Conservation (phyloP, 352 stramenopile genomes). For the Phytophthora pinifolia region DNA sequence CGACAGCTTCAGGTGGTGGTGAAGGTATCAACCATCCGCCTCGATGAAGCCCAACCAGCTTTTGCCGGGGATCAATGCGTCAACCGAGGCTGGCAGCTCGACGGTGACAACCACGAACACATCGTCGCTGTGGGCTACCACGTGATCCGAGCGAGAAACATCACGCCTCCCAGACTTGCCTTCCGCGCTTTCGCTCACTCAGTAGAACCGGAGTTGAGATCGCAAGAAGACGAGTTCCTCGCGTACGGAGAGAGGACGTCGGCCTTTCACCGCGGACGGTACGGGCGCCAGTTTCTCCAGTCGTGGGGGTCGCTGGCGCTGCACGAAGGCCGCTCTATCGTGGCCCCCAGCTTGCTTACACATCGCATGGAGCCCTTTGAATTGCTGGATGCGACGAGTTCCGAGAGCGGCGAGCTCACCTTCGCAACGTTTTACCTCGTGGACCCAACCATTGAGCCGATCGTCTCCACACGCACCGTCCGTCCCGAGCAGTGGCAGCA, state of each 20-base stretch:
- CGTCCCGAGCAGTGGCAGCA: constrained; percentile 17
- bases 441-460: constrained; percentile 6
- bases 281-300: constrained; percentile 17
- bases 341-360: constrained; percentile 10
- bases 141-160: constrained; percentile 10
- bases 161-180: constrained; percentile 9
- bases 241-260: constrained; percentile 23
- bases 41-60: constrained; percentile 5
- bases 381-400: constrained; percentile 8
- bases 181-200: constrained; percentile 17
- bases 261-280: constrained; percentile 5
- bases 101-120: constrained; percentile 14
- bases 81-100: constrained; percentile 15
- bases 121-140: constrained; percentile 18
- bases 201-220: background rate
- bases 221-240: constrained; percentile 13
- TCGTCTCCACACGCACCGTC: constrained; percentile 13
- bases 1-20: constrained; percentile 14
- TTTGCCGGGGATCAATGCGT: background rate
- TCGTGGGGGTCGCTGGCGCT: constrained; percentile 15
- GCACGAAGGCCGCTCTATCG: constrained; percentile 16
- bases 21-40: constrained; percentile 11
- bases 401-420: constrained; percentile 17
- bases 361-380: constrained; percentile 20
- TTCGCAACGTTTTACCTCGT: constrained; percentile 20